Evolutionary conservation across 306 rosid genomes (phyloP).

Genomic region (Senna siamea): DNA sequence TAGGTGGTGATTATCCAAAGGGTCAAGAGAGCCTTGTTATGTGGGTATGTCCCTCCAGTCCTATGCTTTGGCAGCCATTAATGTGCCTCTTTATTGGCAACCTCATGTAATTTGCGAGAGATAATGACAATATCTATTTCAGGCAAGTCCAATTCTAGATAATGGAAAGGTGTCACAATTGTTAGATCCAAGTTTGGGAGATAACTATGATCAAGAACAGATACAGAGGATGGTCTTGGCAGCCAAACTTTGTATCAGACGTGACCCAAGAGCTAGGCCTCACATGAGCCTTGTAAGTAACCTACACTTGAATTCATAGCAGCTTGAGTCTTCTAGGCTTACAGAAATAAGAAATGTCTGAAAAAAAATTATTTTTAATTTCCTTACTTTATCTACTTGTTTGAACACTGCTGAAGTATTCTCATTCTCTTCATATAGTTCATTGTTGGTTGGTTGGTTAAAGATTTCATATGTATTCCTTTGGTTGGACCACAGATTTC

Average conservation of each 20-base stretch:
- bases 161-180: constrained; percentile 70
- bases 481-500: constrained; percentile 59
- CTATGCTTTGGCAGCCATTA: constrained; percentile 19
- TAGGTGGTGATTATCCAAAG: constrained; percentile 72
- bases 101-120: constrained; percentile 8
- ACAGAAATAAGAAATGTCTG: not conserved
- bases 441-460: not conserved
- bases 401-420: too few relatives aligned
- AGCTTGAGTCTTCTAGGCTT: not conserved
- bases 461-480: constrained; percentile 3
- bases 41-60: constrained; percentile 76
- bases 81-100: constrained; percentile 8
- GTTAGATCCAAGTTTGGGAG: constrained; percentile 76
- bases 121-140: constrained; percentile 37
- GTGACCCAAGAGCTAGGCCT: constrained; percentile 88
- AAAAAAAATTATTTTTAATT: not conserved
- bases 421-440: too few relatives aligned
- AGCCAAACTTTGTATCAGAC: constrained; percentile 84
- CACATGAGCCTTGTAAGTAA: constrained; percentile 82
- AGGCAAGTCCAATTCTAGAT: constrained; percentile 85
- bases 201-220: constrained; percentile 61
- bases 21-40: constrained; percentile 93
- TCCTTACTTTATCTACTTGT: constrained; percentile 27
- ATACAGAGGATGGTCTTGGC: constrained; percentile 85
- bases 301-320: constrained; percentile 39